These are phyloP conservation scores for Xylaria digitata DNA, from an alignment of 2,329 filamentous ascomycete genomes.

Conservation along the genomic window DNA sequence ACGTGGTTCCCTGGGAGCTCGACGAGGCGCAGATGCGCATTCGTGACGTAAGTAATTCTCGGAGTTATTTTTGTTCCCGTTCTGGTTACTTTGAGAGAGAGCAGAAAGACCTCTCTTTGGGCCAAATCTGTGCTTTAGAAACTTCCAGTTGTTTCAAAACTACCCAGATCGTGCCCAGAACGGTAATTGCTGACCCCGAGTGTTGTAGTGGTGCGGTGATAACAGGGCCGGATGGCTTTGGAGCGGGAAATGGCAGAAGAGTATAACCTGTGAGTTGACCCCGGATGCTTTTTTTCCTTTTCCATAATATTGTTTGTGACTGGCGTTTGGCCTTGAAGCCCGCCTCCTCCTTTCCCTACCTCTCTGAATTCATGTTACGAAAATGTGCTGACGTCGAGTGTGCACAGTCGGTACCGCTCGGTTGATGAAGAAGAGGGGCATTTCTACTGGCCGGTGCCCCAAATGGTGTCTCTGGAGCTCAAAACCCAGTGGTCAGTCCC, in stretches of 20 bases:
- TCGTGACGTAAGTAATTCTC: too few relatives aligned
- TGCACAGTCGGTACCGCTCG: constrained; percentile 1
- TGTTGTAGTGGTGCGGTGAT: neutral
- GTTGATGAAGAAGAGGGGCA: neutral
- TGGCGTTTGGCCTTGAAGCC: neutral
- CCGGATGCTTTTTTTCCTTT: too few relatives aligned
- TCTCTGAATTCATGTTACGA: too few relatives aligned
- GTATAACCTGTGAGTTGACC: constrained; percentile 14
- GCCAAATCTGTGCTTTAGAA: too few relatives aligned
- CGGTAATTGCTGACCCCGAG: too few relatives aligned
- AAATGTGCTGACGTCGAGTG: neutral
- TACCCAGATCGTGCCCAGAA: too few relatives aligned
- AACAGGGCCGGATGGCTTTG: constrained; percentile 22
- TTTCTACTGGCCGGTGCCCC: neutral
- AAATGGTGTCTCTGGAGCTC: constrained; percentile 1
- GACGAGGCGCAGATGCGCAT: constrained; percentile 14
- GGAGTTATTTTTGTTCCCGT: too few relatives aligned
- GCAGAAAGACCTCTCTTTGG: too few relatives aligned
- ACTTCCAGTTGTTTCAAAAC: too few relatives aligned
- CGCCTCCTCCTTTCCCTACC: neutral
- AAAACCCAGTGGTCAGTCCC: neutral
- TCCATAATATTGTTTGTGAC: neutral
- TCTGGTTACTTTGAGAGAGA: too few relatives aligned
- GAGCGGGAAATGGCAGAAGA: constrained; percentile 31
- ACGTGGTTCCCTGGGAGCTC: neutral